Evolutionary conservation across 345 rosid species (phyloP).

Genomic region (Aurinia saxatilis): DNA sequence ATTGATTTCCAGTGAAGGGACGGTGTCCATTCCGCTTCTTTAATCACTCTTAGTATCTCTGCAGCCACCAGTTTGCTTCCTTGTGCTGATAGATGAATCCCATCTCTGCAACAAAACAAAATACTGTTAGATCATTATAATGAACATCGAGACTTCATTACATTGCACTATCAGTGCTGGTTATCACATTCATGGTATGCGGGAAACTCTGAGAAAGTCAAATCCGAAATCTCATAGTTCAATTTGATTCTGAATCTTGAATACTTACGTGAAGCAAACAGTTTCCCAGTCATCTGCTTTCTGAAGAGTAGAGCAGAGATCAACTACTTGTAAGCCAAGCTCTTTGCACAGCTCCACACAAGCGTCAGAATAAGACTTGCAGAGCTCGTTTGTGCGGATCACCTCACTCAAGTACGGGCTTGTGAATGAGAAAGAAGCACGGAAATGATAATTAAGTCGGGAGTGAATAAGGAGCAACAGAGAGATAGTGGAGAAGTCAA

Average conservation of each 20-base stretch:
- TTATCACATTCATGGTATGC: neutral
- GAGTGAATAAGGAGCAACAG: neutral
- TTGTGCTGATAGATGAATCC: conserved; percentile 77
- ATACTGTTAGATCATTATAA: neutral
- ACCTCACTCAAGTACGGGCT: conserved; percentile 66
- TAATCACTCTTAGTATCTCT: conserved; percentile 74
- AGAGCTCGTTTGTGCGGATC: conserved; percentile 79
- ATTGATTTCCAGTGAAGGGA: conserved; percentile 88
- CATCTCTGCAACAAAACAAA: conserved; percentile 45
- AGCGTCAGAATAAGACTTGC: conserved; percentile 72
- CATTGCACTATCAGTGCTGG: neutral
- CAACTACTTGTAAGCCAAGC: conserved; percentile 55
- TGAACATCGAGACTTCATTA: neutral
- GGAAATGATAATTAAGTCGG: neutral
- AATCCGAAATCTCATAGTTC: neutral
- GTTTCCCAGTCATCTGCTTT: conserved; percentile 51
- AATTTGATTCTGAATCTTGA: neutral
- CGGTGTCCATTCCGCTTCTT: conserved; percentile 80
- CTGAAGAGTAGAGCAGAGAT: conserved; percentile 72
- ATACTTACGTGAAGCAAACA: conserved; percentile 79
- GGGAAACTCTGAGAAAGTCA: neutral
- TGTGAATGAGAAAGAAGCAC: conserved; percentile 10
- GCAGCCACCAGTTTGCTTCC: conserved; percentile 83
- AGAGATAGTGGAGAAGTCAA: neutral
- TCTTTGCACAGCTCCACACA: conserved; percentile 72